Percentiles rank a stretch among this genome's conserved stretches.
phyloP scores from a whole-genome alignment of 169 alveolate species.

The Eimeria mitis region DNA sequence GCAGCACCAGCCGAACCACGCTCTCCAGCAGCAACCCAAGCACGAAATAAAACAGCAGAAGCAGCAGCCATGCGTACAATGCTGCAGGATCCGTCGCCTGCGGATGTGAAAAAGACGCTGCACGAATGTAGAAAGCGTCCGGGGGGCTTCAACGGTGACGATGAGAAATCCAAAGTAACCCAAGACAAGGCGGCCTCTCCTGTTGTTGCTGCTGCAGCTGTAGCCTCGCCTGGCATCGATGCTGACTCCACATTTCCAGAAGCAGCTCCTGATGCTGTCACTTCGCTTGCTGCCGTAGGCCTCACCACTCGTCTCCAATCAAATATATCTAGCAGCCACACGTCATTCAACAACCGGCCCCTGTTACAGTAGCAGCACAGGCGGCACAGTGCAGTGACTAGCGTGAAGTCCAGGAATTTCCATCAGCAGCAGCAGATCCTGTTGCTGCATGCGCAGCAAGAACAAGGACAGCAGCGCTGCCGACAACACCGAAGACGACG shows the following conservation, averaged over 20 bases:
- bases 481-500: not conserved
- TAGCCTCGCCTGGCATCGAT: not conserved
- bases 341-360: conserved; percentile 65
- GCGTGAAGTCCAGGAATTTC: not conserved
- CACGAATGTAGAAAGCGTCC: conserved; percentile 62
- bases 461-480: not conserved
- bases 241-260: not conserved
- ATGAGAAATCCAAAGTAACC: conserved; percentile 24
- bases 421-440: not conserved
- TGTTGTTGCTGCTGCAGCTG: not conserved
- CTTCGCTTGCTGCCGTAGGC: not conserved
- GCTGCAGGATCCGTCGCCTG: conserved; percentile 47
- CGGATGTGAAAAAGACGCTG: conserved; percentile 29
- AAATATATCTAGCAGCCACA: conserved; percentile 57
- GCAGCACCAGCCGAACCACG: not conserved
- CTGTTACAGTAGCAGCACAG: conserved; percentile 1
- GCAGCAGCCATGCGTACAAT: conserved; percentile 21
- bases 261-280: not conserved
- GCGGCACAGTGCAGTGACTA: not conserved
- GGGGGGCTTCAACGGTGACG: conserved; percentile 54
- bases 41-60: not conserved
- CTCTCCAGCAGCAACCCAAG: not conserved
- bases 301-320: conserved; percentile 23
- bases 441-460: not conserved
- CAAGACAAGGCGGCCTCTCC: conserved; percentile 4